These are phyloP conservation scores for Chrysanthemum lavandulifolium DNA, from an alignment of 129 eudicot species.

Conservation along the genomic window DNA sequence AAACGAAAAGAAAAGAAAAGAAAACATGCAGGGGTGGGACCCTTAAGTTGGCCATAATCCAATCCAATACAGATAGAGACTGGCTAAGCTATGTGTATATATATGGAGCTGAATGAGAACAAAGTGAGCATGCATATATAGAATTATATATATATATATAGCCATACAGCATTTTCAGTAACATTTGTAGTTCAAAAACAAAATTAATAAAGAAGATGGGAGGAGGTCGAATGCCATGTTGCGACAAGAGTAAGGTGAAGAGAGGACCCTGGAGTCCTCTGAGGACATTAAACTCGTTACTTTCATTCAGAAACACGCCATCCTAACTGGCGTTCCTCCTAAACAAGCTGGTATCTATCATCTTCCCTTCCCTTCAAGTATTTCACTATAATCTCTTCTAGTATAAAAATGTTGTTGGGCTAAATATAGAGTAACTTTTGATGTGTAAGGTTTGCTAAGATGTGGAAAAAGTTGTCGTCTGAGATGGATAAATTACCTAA, in stretches of 20 bases:
- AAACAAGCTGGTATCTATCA: slow-evolving; percentile 63
- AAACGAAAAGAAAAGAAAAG: not conserved
- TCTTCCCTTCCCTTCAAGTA: no score
- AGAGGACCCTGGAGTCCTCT: slow-evolving; percentile 79
- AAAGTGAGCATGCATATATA: slow-evolving; percentile 11
- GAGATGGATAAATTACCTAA: slow-evolving; percentile 88
- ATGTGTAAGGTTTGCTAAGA: slow-evolving; percentile 56
- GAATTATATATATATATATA: not conserved
- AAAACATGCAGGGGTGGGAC: slow-evolving; percentile 10
- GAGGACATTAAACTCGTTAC: slow-evolving; percentile 59
- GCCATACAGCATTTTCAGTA: not conserved
- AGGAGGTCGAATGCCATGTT: slow-evolving; percentile 71
- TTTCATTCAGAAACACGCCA: slow-evolving; percentile 59
- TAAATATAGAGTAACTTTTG: not conserved
- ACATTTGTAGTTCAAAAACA: not conserved
- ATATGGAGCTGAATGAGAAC: slow-evolving; percentile 9
- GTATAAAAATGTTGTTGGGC: no score
- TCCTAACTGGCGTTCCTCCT: slow-evolving; percentile 75
- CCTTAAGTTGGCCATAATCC: slow-evolving; percentile 29
- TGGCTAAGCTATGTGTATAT: not conserved
- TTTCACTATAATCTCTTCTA: no score
- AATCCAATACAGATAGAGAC: slow-evolving; percentile 11
- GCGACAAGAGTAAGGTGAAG: slow-evolving; percentile 77
- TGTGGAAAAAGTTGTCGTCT: slow-evolving; percentile 90
- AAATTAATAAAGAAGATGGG: slow-evolving; percentile 1